Conservation (phyloP, 257 asterid genomes). For the Fraxinus excelsior region DNA sequence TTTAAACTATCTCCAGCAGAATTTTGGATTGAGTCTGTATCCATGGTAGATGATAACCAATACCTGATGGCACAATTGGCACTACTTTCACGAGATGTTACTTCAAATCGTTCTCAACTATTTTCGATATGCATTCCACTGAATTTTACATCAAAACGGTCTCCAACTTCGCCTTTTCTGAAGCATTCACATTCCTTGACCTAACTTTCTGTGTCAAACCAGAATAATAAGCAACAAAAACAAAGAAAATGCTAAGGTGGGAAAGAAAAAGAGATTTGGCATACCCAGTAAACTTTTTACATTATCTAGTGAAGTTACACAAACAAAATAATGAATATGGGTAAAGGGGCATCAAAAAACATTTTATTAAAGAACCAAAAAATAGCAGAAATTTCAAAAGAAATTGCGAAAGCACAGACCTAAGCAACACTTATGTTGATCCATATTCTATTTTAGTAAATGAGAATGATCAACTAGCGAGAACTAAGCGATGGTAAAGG, state of each 20-base stretch:
- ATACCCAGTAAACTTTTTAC: background rate
- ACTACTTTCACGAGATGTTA: background rate
- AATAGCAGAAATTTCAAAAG: background rate
- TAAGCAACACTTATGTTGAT: background rate
- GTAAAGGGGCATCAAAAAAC: background rate
- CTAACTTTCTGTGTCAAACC: constrained; percentile 9
- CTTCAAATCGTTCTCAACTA: background rate
- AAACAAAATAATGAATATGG: background rate
- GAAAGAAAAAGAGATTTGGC: background rate
- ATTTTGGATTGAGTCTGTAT: constrained; percentile 14
- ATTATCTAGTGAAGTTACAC: background rate
- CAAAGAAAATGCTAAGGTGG: background rate
- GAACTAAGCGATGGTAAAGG: background rate
- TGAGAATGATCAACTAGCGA: background rate
- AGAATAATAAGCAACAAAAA: constrained; percentile 20
- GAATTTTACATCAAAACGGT: constrained; percentile 13
- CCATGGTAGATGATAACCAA: constrained; percentile 11
- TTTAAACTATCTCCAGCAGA: background rate
- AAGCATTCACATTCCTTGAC: constrained; percentile 4
- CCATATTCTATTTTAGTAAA: background rate
- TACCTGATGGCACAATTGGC: constrained; percentile 7
- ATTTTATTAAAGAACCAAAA: background rate
- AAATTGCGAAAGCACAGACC: background rate
- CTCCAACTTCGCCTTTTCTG: constrained; percentile 7
- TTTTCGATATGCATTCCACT: background rate